Base-by-base conservation (phyloP, 768 basidiomycete species). In the Baorangia bicolor region DNA sequence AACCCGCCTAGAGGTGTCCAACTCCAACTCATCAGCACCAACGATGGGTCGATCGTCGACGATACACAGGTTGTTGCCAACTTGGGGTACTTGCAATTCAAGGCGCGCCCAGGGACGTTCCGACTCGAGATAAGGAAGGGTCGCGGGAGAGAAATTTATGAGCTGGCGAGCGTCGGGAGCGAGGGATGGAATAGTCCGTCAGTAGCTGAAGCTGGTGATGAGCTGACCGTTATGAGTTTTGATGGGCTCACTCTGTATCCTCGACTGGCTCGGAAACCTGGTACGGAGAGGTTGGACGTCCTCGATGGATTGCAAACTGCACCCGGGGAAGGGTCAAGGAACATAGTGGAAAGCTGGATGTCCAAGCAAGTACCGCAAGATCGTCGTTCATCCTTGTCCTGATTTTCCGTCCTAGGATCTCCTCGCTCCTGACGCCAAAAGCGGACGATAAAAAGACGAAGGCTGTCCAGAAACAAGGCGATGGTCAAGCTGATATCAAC, bases 41-140 rank as follows among this genome's bases (percentile, higher is more conserved):
- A 80, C 5, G 67, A 76, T 48, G 66, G 63, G 11, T 71, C 69
- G 13, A 46, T 59, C 27, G 76, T 95, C 14, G 92, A 90, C 8
- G 94, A 97, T 62, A 98, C 97, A 0, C 89, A 86, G 55, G 87
- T 98, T 37, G 92, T 97, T 51, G 93, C 90, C 5, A 99, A 98
- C 68, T 76, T 98, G 6, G 97, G 97, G 2, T 99, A 99, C 71
- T 75, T 98, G 51, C 97, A 99, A 68, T 94, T 98, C 76, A 94
- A 93, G 69, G 88, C 91, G 2, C 89, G 82, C 51, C 97, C 97
- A 1, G 97, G 97, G 1, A 85, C 91, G 0, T 95, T 89, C 75
- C 77, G 80, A 43, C 77, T 98, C 1, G 85, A 87, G 60, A 94
- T 98, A 50, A 82, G 95, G 1, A 78, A 84, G 31, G 95, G 96